Evolutionary conservation across 192 early-diverging fungal species (phyloP).

Genomic region (Linnemannia exigua): DNA sequence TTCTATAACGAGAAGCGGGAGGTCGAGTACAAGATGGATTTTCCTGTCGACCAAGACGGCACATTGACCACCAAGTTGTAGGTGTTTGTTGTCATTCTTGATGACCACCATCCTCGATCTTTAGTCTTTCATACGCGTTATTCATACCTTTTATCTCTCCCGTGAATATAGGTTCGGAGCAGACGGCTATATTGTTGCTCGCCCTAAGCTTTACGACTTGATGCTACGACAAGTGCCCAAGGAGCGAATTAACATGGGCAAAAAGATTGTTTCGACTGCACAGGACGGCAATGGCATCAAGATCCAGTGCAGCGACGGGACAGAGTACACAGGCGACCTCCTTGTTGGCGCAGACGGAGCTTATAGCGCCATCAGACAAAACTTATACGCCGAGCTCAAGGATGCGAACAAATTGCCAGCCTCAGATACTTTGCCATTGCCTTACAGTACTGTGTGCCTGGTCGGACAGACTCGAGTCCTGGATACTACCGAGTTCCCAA

Average conservation of each 20-base stretch:
- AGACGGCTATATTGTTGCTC: constrained; percentile 3
- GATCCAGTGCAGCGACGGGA: not conserved
- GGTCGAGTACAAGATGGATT: not conserved
- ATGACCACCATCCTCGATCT: not conserved
- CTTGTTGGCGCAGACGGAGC: constrained; percentile 16
- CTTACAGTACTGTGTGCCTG: not conserved
- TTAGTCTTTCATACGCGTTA: not conserved
- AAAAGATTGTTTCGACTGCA: not conserved
- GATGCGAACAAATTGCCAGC: not conserved
- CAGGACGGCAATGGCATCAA: not conserved
- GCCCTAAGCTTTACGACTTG: not conserved
- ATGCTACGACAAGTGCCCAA: not conserved
- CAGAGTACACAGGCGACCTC: constrained; percentile 1
- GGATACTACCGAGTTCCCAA: not conserved
- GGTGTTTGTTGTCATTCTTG: not conserved
- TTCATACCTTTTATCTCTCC: not conserved
- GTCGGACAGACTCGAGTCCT: not conserved
- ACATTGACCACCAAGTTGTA: not conserved
- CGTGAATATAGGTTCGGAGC: not conserved
- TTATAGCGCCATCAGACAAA: not conserved
- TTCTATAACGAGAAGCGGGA: not conserved
- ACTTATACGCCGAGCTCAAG: not conserved
- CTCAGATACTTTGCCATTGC: not conserved
- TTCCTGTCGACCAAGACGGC: not conserved
- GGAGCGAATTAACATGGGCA: constrained; percentile 15